Evolutionary conservation across 2,329 filamentous ascomycete species (phyloP).

Genomic region (Talaromyces sp.): DNA sequence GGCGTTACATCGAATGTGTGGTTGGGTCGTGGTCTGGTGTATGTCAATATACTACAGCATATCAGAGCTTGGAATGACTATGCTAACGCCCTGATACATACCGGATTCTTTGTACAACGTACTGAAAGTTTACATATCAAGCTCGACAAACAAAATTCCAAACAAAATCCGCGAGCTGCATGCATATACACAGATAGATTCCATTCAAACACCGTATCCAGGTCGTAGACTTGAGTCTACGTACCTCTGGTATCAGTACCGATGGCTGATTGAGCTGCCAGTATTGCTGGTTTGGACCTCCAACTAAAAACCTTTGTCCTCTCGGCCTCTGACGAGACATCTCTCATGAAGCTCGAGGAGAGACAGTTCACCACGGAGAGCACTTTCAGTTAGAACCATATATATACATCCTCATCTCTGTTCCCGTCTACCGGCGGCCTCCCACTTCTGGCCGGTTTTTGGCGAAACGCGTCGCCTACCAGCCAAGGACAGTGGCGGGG

Average conservation of each 20-base stretch:
- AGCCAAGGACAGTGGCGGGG: constrained; percentile 26
- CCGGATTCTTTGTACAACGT: too few relatives aligned
- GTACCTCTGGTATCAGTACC: too few relatives aligned
- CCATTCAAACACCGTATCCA: constrained; percentile 25
- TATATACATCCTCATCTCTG: constrained; percentile 31
- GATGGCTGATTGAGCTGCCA: too few relatives aligned
- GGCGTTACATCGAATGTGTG: constrained; percentile 30
- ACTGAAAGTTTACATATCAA: too few relatives aligned
- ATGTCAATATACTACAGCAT: too few relatives aligned
- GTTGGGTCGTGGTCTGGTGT: constrained; percentile 27
- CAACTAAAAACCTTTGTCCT: constrained; percentile 49
- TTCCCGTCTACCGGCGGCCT: not conserved
- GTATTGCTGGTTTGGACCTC: constrained; percentile 33
- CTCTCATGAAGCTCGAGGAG: constrained; percentile 39
- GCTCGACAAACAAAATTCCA: too few relatives aligned
- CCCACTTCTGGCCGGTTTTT: constrained; percentile 33
- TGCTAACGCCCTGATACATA: too few relatives aligned
- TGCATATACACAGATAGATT: constrained; percentile 32
- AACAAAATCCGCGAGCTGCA: too few relatives aligned
- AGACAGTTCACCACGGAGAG: constrained; percentile 43
- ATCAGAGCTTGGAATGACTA: too few relatives aligned
- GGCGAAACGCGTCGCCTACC: constrained; percentile 28
- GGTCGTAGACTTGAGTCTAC: constrained; percentile 26
- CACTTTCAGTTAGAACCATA: constrained; percentile 24
- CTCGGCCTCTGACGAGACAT: constrained; percentile 36